Evolutionary conservation across 2,329 filamentous ascomycete genomes (phyloP), one percentile per base, ranked within the genome.

Genomic region (Apiospora phragmitis): DNA sequence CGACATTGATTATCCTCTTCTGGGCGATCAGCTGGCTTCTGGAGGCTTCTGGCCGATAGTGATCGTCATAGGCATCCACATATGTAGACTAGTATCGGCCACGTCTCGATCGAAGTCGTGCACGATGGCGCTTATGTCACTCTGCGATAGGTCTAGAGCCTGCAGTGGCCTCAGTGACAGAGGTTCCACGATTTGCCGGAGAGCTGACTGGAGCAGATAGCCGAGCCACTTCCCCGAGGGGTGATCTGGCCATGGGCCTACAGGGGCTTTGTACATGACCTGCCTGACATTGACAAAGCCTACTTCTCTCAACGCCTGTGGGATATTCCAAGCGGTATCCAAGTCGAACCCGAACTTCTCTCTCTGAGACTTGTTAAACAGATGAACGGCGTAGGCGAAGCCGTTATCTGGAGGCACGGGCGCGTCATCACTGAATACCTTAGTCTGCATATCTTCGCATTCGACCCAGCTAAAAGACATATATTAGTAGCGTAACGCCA

Each of bases 381-480:
- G 24, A 6, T 67, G n/a, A n/a, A 41, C 38, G 66, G 47, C 38
- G 18, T 55, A 45, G 65, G 24, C 21, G 18, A 62, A 35, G n/a
- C 65, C 59, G 32, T 70, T 68, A 16, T 70, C 69, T 12, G 62
- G 32, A 21, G 69, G 67, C 12, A 70, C 4, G 8, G 72, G 73
- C 42, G 75, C 77, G 69, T 84, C 81, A 38, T 79, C 76, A 21
- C 77, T 80, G 43, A 76, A 76, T 24, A 82, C 74, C 59, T 77
- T 73, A 7, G 79, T 76, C 14, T 80, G 71, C 35, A 79, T 72
- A 51, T 83, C 81, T 71, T 83, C 80, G 26, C 81, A 78, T 68
- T 84, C 81, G 65, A 83, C 74, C 81, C 82, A 83, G 11, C 81
- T 81, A n/a, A 81, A 16, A 81, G 79, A 68, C 77, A 79, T 21